Evolutionary conservation across 306 rosid genomes (phyloP).

Genomic region (Vigna mungo): DNA sequence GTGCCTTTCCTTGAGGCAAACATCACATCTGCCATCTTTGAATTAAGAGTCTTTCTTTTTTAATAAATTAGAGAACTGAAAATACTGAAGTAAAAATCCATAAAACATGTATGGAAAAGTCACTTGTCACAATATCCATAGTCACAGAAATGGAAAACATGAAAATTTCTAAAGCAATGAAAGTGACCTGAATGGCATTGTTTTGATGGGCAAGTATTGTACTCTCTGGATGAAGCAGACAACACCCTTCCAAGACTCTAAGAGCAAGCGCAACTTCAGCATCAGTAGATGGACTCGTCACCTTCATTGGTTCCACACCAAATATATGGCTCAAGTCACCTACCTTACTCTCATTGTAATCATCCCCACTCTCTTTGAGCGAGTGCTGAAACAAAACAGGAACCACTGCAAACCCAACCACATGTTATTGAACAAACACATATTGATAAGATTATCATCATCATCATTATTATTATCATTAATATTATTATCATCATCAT

Average conservation of each 20-base stretch:
- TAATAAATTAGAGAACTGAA: not conserved
- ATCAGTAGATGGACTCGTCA: conserved; percentile 77
- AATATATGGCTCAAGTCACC: conserved; percentile 68
- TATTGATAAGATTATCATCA: too few species aligned
- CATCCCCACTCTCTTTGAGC: conserved; percentile 65
- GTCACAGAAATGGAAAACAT: not conserved
- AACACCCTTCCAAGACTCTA: conserved; percentile 78
- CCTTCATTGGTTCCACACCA: conserved; percentile 77
- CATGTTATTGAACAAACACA: conserved; percentile 7
- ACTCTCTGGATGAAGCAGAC: conserved; percentile 69
- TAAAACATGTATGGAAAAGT: not conserved
- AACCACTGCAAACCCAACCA: conserved; percentile 61
- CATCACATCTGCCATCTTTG: not conserved
- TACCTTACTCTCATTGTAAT: conserved; percentile 51
- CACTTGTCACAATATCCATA: not conserved
- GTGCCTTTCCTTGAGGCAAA: not conserved
- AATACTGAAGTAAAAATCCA: not conserved
- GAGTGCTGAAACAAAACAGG: conserved; percentile 86
- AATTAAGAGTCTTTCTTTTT: not conserved
- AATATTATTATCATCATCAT: too few species aligned
- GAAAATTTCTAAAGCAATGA: not conserved
- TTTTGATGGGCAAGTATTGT: conserved; percentile 67
- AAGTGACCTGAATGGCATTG: conserved; percentile 64
- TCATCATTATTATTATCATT: too few species aligned
- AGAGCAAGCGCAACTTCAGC: conserved; percentile 70